Evolutionary conservation across 768 basidiomycete genomes (phyloP).

Genomic region (Podaxis sp.): DNA sequence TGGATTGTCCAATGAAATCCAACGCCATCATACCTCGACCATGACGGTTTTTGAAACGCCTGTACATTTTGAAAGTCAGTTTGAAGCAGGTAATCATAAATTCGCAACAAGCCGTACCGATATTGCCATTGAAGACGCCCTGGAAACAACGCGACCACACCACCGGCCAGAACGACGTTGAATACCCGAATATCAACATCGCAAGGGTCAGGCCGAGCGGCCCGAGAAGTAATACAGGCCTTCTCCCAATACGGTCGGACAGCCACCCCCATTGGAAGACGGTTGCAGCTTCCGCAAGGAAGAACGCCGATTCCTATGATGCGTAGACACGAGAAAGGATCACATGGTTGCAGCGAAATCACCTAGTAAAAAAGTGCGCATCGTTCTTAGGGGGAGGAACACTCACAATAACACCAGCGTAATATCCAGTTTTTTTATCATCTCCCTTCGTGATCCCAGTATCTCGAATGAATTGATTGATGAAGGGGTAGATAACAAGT

Average conservation of each 20-base stretch:
- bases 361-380: neutral
- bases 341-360: neutral
- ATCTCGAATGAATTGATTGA: conserved; percentile 44
- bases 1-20: neutral
- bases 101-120: conserved; percentile 16
- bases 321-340: neutral
- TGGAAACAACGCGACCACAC: conserved; percentile 30
- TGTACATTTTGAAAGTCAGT: conserved; percentile 15
- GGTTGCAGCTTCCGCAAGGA: conserved; percentile 40
- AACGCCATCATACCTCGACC: conserved; percentile 37
- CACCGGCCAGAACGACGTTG: conserved; percentile 36
- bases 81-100: neutral
- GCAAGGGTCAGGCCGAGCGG: conserved; percentile 39
- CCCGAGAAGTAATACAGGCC: conserved; percentile 43
- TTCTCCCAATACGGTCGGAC: conserved; percentile 43
- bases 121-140: conserved; percentile 41
- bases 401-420: conserved; percentile 47
- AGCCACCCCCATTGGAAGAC: conserved; percentile 46
- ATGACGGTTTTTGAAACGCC: conserved; percentile 46
- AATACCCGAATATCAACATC: conserved; percentile 43
- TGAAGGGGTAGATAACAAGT: conserved; percentile 47
- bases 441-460: conserved; percentile 44
- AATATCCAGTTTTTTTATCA: conserved; percentile 46
- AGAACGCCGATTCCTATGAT: conserved; percentile 43
- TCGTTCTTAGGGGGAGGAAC: neutral